phyloP scores from a whole-genome alignment of 768 basidiomycete genomes.

The Panaeolus cyanescens region DNA sequence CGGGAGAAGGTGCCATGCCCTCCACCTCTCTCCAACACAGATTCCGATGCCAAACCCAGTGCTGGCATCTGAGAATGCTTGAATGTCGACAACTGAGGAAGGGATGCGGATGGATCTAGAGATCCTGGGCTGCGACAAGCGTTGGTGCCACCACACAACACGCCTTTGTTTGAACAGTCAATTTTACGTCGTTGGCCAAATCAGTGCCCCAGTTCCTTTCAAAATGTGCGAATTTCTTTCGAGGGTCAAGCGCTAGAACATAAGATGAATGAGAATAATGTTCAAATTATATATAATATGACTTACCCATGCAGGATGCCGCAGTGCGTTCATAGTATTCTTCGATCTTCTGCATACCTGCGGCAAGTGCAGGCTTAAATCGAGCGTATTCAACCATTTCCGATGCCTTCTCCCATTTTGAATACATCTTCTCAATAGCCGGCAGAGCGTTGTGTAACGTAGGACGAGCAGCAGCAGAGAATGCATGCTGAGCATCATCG shows the following conservation, averaged over 20 bases:
- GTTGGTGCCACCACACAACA: constrained; percentile 28
- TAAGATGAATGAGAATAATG: background rate
- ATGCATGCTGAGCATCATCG: constrained; percentile 17
- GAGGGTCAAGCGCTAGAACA: constrained; percentile 1
- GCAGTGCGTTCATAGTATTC: constrained; percentile 27
- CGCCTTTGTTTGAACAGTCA: constrained; percentile 9
- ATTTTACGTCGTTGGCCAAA: background rate
- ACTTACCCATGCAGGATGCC: constrained; percentile 23
- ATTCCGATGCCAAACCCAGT: constrained; percentile 35
- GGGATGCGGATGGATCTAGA: constrained; percentile 28
- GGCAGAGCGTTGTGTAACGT: constrained; percentile 25
- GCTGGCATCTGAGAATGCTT: constrained; percentile 45
- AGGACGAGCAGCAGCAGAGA: constrained; percentile 14
- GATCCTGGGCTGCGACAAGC: constrained; percentile 13
- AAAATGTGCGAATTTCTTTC: constrained; percentile 12
- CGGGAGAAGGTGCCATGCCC: constrained; percentile 27
- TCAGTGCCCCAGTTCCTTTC: constrained; percentile 5
- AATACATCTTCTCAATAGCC: constrained; percentile 23
- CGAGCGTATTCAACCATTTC: constrained; percentile 14
- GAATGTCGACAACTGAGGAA: constrained; percentile 20
- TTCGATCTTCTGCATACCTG: constrained; percentile 20
- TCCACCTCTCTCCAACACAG: constrained; percentile 27
- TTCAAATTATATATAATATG: background rate
- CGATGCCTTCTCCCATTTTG: constrained; percentile 18
- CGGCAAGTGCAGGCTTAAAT: constrained; percentile 18